phyloP scores from a whole-genome alignment of 2,329 filamentous ascomycete genomes.

The Ceratocystis huliohia region DNA sequence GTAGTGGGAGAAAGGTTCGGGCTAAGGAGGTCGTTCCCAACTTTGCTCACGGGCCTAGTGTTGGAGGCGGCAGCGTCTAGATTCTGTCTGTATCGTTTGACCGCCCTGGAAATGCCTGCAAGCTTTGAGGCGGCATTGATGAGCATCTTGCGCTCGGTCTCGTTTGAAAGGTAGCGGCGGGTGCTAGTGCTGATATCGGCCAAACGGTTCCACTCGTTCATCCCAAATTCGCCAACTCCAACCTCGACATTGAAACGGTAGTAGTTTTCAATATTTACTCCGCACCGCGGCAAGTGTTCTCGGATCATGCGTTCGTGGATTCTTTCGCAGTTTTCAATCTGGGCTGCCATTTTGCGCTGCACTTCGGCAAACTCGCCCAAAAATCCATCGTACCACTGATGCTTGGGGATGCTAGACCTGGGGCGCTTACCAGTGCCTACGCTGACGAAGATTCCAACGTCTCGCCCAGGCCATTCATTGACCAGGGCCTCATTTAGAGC shows the following conservation, averaged over 20 bases:
- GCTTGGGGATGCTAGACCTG: constrained; percentile 46
- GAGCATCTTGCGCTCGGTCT: constrained; percentile 64
- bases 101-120: constrained; percentile 63
- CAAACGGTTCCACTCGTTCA: constrained; percentile 96
- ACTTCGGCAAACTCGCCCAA: constrained; percentile 88
- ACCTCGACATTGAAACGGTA: constrained; percentile 94
- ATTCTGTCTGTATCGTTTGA: constrained; percentile 39
- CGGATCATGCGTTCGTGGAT: constrained; percentile 78
- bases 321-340: constrained; percentile 89
- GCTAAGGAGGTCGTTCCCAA: constrained; percentile 19
- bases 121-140: constrained; percentile 65
- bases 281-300: constrained; percentile 62
- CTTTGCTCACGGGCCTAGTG: neutral
- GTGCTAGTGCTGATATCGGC: constrained; percentile 91
- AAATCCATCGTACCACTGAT: constrained; percentile 90
- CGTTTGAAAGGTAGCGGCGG: constrained; percentile 62
- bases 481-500: constrained; percentile 79
- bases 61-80: neutral
- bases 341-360: constrained; percentile 58
- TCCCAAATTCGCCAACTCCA: constrained; percentile 90
- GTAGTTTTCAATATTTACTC: constrained; percentile 80
- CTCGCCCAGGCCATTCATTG: constrained; percentile 90
- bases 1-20: neutral
- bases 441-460: constrained; percentile 83
- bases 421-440: constrained; percentile 85